These are phyloP conservation scores for Ceratobasidium sp. DNA, from an alignment of 1,284 basidiomycete genomes.

Conservation along the genomic window DNA sequence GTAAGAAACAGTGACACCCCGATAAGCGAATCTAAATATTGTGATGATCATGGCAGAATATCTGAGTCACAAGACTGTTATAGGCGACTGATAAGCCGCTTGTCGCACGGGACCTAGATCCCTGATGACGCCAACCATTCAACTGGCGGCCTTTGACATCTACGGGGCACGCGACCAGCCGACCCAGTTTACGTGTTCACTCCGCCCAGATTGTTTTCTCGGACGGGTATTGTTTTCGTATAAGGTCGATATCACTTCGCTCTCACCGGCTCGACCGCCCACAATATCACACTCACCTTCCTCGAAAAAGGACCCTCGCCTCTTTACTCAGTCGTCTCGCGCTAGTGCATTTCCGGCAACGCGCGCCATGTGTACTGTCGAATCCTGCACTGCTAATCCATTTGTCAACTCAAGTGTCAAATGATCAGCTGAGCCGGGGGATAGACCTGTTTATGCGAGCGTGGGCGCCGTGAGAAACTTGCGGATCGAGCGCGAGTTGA, in stretches of 20 bases:
- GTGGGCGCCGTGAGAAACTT: slow-evolving; percentile 35
- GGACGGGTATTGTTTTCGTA: neutral
- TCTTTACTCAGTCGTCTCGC: slow-evolving; percentile 44
- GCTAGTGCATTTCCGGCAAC: slow-evolving; percentile 49
- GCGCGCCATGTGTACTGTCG: slow-evolving; percentile 46
- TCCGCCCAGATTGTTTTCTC: neutral
- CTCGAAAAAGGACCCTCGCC: slow-evolving; percentile 47
- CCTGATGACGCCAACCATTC: slow-evolving; percentile 40
- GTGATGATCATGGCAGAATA: too few species aligned
- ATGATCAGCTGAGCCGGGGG: slow-evolving; percentile 20
- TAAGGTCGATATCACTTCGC: slow-evolving; percentile 48
- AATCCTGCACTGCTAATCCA: slow-evolving; percentile 25
- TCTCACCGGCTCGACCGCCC: slow-evolving; percentile 25
- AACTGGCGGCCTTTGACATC: slow-evolving; percentile 51
- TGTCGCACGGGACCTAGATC: too few species aligned
- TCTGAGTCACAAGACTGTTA: too few species aligned
- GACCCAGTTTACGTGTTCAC: slow-evolving; percentile 40
- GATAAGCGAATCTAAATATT: too few species aligned
- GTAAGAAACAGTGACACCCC: too few species aligned
- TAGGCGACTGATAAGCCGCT: slow-evolving; percentile 35
- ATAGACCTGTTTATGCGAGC: slow-evolving; percentile 33
- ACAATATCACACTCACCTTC: slow-evolving; percentile 46
- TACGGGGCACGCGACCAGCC: slow-evolving; percentile 50
- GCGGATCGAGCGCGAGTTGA: slow-evolving; percentile 27
- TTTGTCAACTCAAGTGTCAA: slow-evolving; percentile 31